Evolutionary conservation across 768 basidiomycete species (phyloP).

Genomic region (Goffeauzyma gilvescens): DNA sequence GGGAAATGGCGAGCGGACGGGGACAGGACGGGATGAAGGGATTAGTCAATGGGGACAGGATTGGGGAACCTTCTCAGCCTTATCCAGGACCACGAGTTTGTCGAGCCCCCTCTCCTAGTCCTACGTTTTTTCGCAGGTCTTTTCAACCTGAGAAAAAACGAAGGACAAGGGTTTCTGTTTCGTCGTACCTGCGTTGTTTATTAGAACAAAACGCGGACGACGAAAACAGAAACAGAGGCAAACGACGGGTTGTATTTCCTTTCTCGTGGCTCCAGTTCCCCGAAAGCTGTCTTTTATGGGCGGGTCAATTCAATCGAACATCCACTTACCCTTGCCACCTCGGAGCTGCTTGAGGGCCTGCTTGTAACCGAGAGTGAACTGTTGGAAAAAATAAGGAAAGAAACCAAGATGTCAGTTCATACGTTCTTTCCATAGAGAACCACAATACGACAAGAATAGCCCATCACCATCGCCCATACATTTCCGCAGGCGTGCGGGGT

Average conservation of each 20-base stretch:
- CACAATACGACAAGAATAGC: too few relatives aligned
- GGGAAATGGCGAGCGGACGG: background rate
- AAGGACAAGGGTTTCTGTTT: background rate
- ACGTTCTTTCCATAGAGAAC: too few relatives aligned
- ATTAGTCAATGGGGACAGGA: constrained; percentile 41
- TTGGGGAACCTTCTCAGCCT: constrained; percentile 99
- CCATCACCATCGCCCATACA: too few relatives aligned
- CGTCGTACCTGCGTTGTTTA: too few relatives aligned
- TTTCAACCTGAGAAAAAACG: background rate
- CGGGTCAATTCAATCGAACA: background rate
- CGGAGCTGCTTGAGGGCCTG: constrained; percentile 97
- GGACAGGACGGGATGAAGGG: constrained; percentile 20
- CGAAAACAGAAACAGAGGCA: background rate
- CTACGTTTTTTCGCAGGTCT: background rate
- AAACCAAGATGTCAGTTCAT: too few relatives aligned
- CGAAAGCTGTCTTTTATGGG: background rate
- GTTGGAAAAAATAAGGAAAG: background rate
- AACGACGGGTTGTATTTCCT: too few relatives aligned
- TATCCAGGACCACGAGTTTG: too few relatives aligned
- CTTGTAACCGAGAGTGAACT: constrained; percentile 89
- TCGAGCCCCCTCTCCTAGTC: constrained; percentile 58
- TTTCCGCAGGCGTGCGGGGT: too few relatives aligned
- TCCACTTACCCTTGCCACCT: constrained; percentile 73
- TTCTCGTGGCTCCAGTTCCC: constrained; percentile 18
- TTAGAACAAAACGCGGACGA: too few relatives aligned